Base-by-base conservation (phyloP, 306 rosid genomes). In the Castanopsis chinensis region DNA sequence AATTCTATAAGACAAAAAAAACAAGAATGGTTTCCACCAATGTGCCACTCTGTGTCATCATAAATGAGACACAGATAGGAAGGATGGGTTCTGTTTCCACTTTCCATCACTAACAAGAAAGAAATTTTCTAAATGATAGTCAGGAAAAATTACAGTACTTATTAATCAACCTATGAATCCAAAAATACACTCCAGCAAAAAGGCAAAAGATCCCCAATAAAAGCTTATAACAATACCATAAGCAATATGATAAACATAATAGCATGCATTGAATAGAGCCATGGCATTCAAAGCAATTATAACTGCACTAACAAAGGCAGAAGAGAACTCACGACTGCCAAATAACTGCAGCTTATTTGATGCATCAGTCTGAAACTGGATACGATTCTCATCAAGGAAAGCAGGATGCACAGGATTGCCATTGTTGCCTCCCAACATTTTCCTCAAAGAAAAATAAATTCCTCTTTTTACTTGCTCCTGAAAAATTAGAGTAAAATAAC, bases 351-450 rank as follows among this genome's bases (percentile, higher is more conserved):
- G 86, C 74, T 92, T 97, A 85, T 87, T 91, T 77, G 97, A 86
- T 15, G 83, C 85, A 85, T 87, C 86, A 54, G 86, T 78, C 79
- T 84, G 97, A 86, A 87, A 91, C 41, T 79, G 89, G 56, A 82
- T 86, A 30, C 80, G 88, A 71, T 79, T 86, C 76, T 89, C 93
- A 5, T 92, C 91, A 33, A 92, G 32, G 81, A 87, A 94, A 88
- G 86, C 89, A 28, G 98, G 97, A 84, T 88, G 93, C 80, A 87
- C 60, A 7, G 86, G 76, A 76, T 90, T 94, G 41, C 86, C 88
- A 14, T 87, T 91, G 95, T 91, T 88, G 65, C 92, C 90, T 21
- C 93, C 93, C 82, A 91, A 87, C 98, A 94, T 94, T 87, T 83
- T 83, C 63, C 60, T 68, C 17, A 51, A 63, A 52, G 53, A 63